Evolutionary conservation across 1,284 basidiomycete species (phyloP), one percentile per base, ranked within the genome.

Genomic region (Irpex sp.): DNA sequence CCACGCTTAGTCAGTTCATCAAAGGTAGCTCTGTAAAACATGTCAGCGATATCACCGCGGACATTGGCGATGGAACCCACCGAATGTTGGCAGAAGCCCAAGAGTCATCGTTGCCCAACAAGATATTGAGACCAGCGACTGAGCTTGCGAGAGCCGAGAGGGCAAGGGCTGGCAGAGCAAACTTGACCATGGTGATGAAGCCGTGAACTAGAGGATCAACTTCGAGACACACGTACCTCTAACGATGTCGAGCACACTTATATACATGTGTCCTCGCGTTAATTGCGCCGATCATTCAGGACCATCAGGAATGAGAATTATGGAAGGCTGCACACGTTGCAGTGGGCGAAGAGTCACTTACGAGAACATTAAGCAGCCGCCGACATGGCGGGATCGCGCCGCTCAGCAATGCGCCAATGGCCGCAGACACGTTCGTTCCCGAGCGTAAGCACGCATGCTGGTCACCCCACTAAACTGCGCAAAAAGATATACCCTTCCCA

Each of bases 21-120:
- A 48, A 68, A 73, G 1, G 73, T 69, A 26, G 73, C 73, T 1
- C 72, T 74, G 31, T 15, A 6, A 7, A 40, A 1, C 1, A 13
- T 38, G 47, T 61, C 19, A 54, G 37, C n/a, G 13, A 59, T 19
- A 21, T 2, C 11, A 34, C 13, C 40, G 8, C 37, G 36, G 7
- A 37, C 9, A 26, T 40, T 34, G 26, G 19, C 17, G 55, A 13
- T 47, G n/a, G n/a, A 8, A 37, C 65, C n/a, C 60, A 73, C 72
- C 73, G 70, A 58, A 74, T 72, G 67, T 74, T 74, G 4, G 73
- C 73, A n/a, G 72, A 70, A 47, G 73, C 73, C 73, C 73, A 72
- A 44, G 70, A 72, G 59, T 74, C 73, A 47, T 74, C 73, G 62
- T 74, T 74, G 6, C 71, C 72, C 62, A 74, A 63, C 59, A 74